Base-by-base conservation (phyloP, 768 basidiomycete species). In the Kwoniella europaea region DNA sequence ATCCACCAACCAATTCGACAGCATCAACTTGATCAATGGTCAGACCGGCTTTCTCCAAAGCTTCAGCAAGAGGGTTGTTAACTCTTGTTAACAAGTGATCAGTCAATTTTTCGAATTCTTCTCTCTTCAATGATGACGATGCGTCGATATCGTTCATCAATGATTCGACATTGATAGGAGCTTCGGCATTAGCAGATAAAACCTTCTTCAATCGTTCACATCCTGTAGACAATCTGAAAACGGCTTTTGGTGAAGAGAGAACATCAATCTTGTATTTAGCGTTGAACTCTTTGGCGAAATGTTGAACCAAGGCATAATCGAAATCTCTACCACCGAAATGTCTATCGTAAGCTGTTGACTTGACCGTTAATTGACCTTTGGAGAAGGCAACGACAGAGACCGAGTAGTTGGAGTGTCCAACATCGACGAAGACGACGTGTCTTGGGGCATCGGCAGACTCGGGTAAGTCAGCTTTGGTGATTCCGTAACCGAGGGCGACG, bases 241-340 rank as follows among this genome's bases (percentile, higher is more conserved):
- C 87, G 42, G 94, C 97, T 85, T 98, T 98, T 75, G 93, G 92
- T 85, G 88, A 94, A 74, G 88, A 88, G 79, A 93, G 83, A 77
- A 98, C 94, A 83, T 98, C 95, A 82, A 98, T 93, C 85, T 94
- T 97, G 89, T 98, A 98, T 84, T 97, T 98, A n/a, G 85, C 82
- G 86, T 94, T 91, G 90, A 98, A 98, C 84, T 98, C 92, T 35
- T 88, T 85, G 10, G 95, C 88, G 82, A 98, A 98, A 86, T 98
- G 89, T 76, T 89, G 82, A 50, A 97, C 88, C 76, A 99, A 90
- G 18, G 91, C 93, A 79, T 89, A 90, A 86, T 99, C 97, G 84
- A 99, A 91, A 84, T 98, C 93, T 65, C 95, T 92, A 44, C 97
- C 96, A 79, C 97, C 96, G 74, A 98, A 89, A 82, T 98, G 90